Base-by-base conservation (phyloP, 2,329 filamentous ascomycete species). In the Pseudocercospora macadamiae region DNA sequence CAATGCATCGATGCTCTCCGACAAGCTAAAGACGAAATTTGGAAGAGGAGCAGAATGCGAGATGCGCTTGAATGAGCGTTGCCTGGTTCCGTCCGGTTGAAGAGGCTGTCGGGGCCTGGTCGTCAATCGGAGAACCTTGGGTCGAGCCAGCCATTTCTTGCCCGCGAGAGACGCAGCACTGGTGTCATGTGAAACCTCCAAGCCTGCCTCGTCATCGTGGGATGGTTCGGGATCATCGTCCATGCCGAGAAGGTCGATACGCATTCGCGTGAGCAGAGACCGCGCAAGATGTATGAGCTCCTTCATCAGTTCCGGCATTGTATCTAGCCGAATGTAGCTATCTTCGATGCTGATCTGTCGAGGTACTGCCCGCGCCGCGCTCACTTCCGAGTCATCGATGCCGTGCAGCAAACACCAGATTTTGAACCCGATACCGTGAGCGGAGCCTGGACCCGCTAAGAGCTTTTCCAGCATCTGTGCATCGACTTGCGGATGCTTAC, bases 271-370 rank as follows among this genome's bases (percentile, higher is more conserved):
- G 10, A 97, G 74, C 8, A 97, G 79, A 64, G 89, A 91, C 10
- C 78, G 79, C 0, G 89, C 82, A 2, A 97, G 77, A 60, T 84
- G 81, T n/a, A 78, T 75, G 37, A 97, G 78, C 74, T 96, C 88
- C 62, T 83, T 84, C 39, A 79, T 76, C 26, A 96, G 85, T 59
- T 87, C 82, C 1, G 84, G 74, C 52, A 88, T 71, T 0, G 81
- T 86, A 65, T 89, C 84, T 1, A 96, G 78, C 0, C 86, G 85
- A 21, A 85, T 82, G 72, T 96, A 97, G 14, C 91, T 95, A 75
- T 97, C 93, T 71, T 97, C 93, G 63, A 97, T 95, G 73, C 91
- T 95, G 71, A 97, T 96, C 74, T 97, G 93, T 1, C 86, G 86
- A 0, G 93, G 93, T 1, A 96, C 75, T 44, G 86, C 83, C 65